Evolutionary conservation across 2,329 filamentous ascomycete genomes (phyloP), one percentile per base, ranked within the genome.

Genomic region (Aspergillus ochraceus): DNA sequence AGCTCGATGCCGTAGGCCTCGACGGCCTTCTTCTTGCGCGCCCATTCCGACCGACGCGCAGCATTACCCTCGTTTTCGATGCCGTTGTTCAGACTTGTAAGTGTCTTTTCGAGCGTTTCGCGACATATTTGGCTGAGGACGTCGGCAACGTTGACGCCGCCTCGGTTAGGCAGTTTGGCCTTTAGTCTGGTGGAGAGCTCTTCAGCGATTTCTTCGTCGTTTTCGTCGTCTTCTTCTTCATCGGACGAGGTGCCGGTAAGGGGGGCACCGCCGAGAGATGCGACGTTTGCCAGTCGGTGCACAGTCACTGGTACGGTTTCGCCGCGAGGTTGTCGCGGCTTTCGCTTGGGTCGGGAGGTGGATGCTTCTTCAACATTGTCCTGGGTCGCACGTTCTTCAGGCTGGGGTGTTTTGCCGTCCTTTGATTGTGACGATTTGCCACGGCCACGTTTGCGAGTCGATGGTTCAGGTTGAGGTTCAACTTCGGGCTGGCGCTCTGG

Each of bases 131-230:
- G 76, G 63, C 78, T 68, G 22, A 84, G 76, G 2, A 84, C 82
- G 58, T 85, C 83, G 45, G 81, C 81, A 1, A 78, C 76, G 56
- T 83, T 84, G 58, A 84, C 78, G 20, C 72, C 77, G n/a, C 72
- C 68, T 6, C 76, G 76, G 49, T 62, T 79, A 66, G 73, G 79
- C 61, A 74, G 72, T 69, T 76, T 72, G 11, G 63, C 64, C 24
- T 65, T 76, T 49, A 74, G 67, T 66, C 66, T 61, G 60, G 71
- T 60, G 57, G 75, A 58, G 55, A 70, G 61, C 68, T 73, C 70
- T n/a, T 75, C 69, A 3, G 70, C 57, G 4, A 68, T 68, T 22
- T 70, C 68, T 11, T 47, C 8, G 22, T 24, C 20, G 26, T 71
- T 68, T 20, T 70, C 68, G 9, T 47, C 45, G 12, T 24, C 45